phyloP scores from a whole-genome alignment of 306 rosid species.

The Cucumis hystrix region DNA sequence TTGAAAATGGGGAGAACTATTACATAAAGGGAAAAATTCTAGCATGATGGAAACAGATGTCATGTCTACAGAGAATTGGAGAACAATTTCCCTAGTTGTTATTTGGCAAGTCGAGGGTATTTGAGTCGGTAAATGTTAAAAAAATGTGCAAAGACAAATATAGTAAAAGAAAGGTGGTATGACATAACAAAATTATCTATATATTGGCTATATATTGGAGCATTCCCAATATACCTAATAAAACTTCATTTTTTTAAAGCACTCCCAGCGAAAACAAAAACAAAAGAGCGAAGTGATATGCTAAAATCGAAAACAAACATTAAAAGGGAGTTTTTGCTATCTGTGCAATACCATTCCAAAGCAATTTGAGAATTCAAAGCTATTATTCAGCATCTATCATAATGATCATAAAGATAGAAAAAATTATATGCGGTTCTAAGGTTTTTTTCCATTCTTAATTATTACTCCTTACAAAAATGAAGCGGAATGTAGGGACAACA shows the following conservation, averaged over 20 bases:
- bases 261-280: background rate
- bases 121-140: background rate
- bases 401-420: background rate
- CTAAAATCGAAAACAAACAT: background rate
- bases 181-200: background rate
- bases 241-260: background rate
- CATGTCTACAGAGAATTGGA: conserved; percentile 5
- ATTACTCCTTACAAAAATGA: background rate
- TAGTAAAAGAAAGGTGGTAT: background rate
- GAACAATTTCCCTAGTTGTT: background rate
- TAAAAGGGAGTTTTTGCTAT: background rate
- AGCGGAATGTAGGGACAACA: background rate
- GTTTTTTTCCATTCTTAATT: no score
- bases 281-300: background rate
- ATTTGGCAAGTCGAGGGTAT: background rate
- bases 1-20: conserved; percentile 1
- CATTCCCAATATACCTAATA: background rate
- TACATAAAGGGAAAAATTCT: background rate
- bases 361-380: background rate
- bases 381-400: background rate
- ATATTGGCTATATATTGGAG: background rate
- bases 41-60: conserved; percentile 5
- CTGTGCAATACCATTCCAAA: background rate
- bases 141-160: background rate
- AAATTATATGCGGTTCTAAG: no score